Base-by-base conservation (phyloP, 106 monocot genomes). In the Dioscorea zingiberensis region DNA sequence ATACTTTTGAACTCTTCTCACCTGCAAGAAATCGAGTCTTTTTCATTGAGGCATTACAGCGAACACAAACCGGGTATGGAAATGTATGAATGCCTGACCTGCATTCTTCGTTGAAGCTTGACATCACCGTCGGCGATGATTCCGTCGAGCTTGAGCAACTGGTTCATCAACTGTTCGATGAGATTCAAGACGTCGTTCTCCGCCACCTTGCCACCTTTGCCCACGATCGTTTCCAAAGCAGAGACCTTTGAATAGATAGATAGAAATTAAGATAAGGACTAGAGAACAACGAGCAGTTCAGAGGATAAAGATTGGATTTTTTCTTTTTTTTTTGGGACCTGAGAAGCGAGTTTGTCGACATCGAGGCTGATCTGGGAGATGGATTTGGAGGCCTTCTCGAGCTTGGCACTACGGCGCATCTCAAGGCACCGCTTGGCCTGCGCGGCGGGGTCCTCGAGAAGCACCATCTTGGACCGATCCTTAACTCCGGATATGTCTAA, bases 401-500 rank as follows among this genome's bases (percentile, higher is more conserved):
- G 15, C 70, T 78, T 77, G 21, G 77, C 85, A 13, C 45, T 47
- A 3, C 70, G 63, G 25, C 74, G 81, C 61, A 48, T 18, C 67
- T 85, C 81, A 14, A 85, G 69, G 67, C 74, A 56, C 53, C 81
- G 85, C 69, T 66, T 72, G 10, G 85, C 81, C 45, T 66, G 77
- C 9, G 85, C 85, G 44, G 56, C 59, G 11, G 81, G 77, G 59
- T 93, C 93, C 71, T 83, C 93, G 21, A 66, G 22, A 26, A 88
- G 47, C 18, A 76, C 73, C 22, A 93, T 12, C 76, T 85, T 93
- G 2, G 93, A 88, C 73, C 77, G 56, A 69, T 93, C 85, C 65
- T 80, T 88, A 21, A 93, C 93, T n/a, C 88, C 88, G 51, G 77
- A 70, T 7, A 58, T 63, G 65, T 93, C 93, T 1, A 93, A 79